phyloP scores from a whole-genome alignment of 352 stramenopile species.

The Phytophthora megakarya region DNA sequence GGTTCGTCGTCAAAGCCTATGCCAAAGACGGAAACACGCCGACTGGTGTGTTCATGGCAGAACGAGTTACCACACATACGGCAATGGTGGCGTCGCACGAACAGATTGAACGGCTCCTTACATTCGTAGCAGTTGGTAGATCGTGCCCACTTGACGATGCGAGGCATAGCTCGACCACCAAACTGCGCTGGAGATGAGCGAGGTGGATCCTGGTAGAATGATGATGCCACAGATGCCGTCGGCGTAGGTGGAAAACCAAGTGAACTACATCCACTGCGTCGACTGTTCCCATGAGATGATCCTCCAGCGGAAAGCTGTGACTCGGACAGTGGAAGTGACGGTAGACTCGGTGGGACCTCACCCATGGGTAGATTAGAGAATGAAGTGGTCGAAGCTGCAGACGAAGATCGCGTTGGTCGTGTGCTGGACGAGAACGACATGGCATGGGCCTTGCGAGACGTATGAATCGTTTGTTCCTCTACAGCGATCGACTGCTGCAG shows the following conservation, averaged over 20 bases:
- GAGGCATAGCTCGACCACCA: slow-evolving; percentile 44
- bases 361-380: slow-evolving; percentile 38
- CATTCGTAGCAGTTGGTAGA: slow-evolving; percentile 87
- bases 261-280: slow-evolving; percentile 32
- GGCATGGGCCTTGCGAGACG: slow-evolving; percentile 54
- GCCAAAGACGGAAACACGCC: slow-evolving; percentile 69
- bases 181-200: slow-evolving; percentile 36
- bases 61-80: slow-evolving; percentile 89
- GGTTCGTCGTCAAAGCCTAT: slow-evolving; percentile 87
- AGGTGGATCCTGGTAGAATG: slow-evolving; percentile 38
- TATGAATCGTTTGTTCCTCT: slow-evolving; percentile 61
- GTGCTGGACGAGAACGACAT: slow-evolving; percentile 71
- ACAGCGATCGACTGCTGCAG: slow-evolving; percentile 71
- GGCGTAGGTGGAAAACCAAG: slow-evolving; percentile 37
- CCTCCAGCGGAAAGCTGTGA: slow-evolving; percentile 46
- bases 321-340: slow-evolving; percentile 48
- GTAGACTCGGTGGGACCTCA: slow-evolving; percentile 42
- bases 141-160: slow-evolving; percentile 83
- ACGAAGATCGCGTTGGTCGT: slow-evolving; percentile 69
- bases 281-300: slow-evolving; percentile 35
- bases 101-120: slow-evolving; percentile 82
- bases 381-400: slow-evolving; percentile 61
- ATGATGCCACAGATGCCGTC: slow-evolving; percentile 36
- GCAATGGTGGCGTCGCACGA: slow-evolving; percentile 84
- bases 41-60: slow-evolving; percentile 85